Conservation (phyloP, 108 stramenopile genomes). For the Nitzschia sp. region DNA sequence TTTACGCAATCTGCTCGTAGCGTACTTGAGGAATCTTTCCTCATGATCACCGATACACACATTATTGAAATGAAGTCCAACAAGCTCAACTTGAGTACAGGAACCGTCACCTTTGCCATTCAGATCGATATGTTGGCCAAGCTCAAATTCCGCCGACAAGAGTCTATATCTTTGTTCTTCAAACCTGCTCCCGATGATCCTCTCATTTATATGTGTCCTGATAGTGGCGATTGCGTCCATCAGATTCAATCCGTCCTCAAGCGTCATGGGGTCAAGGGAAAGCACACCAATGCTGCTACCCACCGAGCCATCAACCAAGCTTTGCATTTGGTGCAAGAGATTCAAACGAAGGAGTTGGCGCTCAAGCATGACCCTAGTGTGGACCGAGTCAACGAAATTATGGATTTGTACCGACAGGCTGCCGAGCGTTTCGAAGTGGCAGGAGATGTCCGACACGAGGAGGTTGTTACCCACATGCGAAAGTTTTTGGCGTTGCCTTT, state of each 20-base stretch:
- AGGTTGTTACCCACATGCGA: slow-evolving; percentile 84
- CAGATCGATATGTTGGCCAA: slow-evolving; percentile 78
- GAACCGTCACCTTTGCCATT: slow-evolving; percentile 74
- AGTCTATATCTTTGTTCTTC: slow-evolving; percentile 85
- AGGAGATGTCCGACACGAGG: slow-evolving; percentile 83
- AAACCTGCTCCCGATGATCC: slow-evolving; percentile 85
- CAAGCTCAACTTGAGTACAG: slow-evolving; percentile 73
- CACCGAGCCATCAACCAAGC: slow-evolving; percentile 78
- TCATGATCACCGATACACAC: slow-evolving; percentile 83
- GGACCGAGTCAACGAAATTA: slow-evolving; percentile 83
- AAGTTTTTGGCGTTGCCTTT: slow-evolving; percentile 80
- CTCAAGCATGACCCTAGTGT: slow-evolving; percentile 71
- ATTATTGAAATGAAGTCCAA: slow-evolving; percentile 81
- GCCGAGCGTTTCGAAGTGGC: slow-evolving; percentile 86
- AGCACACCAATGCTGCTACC: slow-evolving; percentile 85
- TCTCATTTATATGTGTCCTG: slow-evolving; percentile 87
- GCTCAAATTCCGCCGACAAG: slow-evolving; percentile 82
- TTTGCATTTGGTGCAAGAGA: slow-evolving; percentile 78
- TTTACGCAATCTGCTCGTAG: slow-evolving; percentile 79
- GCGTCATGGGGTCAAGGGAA: slow-evolving; percentile 86
- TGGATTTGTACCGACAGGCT: slow-evolving; percentile 89
- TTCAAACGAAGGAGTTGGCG: slow-evolving; percentile 82
- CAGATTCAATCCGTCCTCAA: slow-evolving; percentile 87
- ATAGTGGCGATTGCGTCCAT: slow-evolving; percentile 77
- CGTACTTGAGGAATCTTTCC: slow-evolving; percentile 83